These are phyloP conservation scores for Brettanomyces sp. DNA, from an alignment of 805 yeast species.

Conservation along the genomic window DNA sequence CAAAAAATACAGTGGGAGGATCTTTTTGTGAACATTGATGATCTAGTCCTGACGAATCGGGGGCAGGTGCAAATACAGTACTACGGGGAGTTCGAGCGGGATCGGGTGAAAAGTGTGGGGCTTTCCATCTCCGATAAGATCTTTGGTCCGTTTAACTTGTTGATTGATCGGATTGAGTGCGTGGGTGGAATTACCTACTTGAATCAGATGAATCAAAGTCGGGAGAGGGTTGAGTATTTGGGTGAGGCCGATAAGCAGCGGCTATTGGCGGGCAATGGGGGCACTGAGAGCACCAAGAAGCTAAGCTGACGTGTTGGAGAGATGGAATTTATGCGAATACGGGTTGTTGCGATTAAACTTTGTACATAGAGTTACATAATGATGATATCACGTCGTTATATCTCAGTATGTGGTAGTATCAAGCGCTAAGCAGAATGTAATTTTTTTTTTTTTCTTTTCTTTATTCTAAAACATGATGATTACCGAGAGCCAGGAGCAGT, in stretches of 20 bases:
- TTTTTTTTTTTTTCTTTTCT: too few relatives aligned
- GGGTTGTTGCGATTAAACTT: too few relatives aligned
- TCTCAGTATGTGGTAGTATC: too few relatives aligned
- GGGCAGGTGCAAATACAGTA: slow-evolving; percentile 50
- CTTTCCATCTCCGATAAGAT: slow-evolving; percentile 69
- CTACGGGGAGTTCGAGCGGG: slow-evolving; percentile 49
- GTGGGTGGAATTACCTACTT: slow-evolving; percentile 46
- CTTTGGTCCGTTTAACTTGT: slow-evolving; percentile 64
- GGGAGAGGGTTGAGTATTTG: slow-evolving; percentile 10
- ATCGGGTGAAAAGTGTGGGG: slow-evolving; percentile 64
- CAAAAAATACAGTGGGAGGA: slow-evolving; percentile 56
- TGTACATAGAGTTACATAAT: too few relatives aligned
- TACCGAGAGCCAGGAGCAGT: too few relatives aligned
- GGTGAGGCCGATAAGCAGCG: too few relatives aligned
- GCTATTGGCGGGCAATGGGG: too few relatives aligned
- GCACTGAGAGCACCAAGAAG: not conserved
- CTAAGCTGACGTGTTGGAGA: not conserved
- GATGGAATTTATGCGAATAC: too few relatives aligned
- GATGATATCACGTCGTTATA: too few relatives aligned
- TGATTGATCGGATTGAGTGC: slow-evolving; percentile 66
- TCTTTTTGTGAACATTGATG: slow-evolving; percentile 65
- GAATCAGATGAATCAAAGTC: slow-evolving; percentile 29
- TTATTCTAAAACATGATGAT: too few relatives aligned
- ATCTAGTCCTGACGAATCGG: slow-evolving; percentile 75
- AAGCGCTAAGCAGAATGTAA: too few relatives aligned